Percentiles rank a stretch among this genome's conserved stretches.
Evolutionary conservation across 257 asterid genomes (phyloP).

Genomic region (Rehmannia glutinosa): DNA sequence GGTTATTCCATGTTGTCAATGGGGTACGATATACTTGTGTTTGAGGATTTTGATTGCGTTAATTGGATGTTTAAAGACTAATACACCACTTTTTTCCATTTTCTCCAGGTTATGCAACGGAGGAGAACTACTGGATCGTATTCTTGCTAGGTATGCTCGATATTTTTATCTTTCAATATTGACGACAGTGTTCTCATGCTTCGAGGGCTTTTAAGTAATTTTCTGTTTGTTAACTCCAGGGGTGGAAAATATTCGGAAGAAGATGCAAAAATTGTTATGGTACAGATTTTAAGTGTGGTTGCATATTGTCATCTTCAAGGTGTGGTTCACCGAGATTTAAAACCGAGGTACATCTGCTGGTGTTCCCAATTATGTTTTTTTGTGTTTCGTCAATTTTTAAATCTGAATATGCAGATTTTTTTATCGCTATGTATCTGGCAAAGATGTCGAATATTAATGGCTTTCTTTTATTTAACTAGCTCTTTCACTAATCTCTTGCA

Average conservation of each 20-base stretch:
- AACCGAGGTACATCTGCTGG: constrained; percentile 52
- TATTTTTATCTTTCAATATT: neutral
- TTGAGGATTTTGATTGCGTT: no score
- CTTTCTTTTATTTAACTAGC: no score
- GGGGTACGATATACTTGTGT: no score
- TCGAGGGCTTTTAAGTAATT: neutral
- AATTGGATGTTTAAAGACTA: neutral
- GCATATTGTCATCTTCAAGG: constrained; percentile 76
- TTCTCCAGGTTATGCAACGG: constrained; percentile 55
- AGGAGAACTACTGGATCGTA: constrained; percentile 61
- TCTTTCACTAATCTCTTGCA: no score
- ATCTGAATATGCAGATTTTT: no score
- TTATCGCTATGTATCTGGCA: no score
- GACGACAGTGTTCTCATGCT: neutral
- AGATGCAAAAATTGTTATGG: constrained; percentile 56
- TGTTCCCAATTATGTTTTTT: neutral
- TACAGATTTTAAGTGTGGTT: constrained; percentile 49
- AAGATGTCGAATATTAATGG: no score
- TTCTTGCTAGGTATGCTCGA: constrained; percentile 44
- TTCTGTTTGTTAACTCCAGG: constrained; percentile 25
- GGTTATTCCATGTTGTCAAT: no score
- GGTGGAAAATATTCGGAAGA: constrained; percentile 69
- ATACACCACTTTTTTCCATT: neutral
- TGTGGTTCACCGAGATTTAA: constrained; percentile 71
- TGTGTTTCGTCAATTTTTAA: no score